Base-by-base conservation (phyloP, 164 flowering plant genomes). In the Vitis rotundifolia region DNA sequence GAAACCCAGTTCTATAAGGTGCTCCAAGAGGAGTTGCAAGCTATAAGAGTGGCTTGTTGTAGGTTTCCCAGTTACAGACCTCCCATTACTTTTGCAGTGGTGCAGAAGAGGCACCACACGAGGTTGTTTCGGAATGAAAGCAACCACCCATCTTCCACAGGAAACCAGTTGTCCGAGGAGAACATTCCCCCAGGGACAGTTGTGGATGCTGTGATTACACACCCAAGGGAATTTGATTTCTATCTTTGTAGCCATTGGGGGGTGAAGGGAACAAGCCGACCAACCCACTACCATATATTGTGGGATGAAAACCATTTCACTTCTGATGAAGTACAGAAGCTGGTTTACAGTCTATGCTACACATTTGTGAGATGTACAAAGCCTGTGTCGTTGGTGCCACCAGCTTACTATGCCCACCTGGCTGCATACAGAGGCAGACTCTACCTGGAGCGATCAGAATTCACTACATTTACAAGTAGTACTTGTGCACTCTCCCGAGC, bases 201-300 rank as follows among this genome's bases (percentile, higher is more conserved):
- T 28, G 97, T 94, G 49, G 99, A 94, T 67, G 77, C 91, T 0
- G 91, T 88, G 79, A 83, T 94, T 59, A 85, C 96, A 11, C 99
- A 92, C 53, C 97, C 99, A 3, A 81, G 68, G 59, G 99, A 91
- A 59, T 92, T 92, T 52, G 99, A 94, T 77, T 94, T 94, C 88
- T 94, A 85, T 67, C 86, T 94, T 0, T 94, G 99, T 63, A 94
- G 99, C 75, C 99, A 94, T 54, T 91, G 89, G 89, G 99, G 99
- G 0, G 88, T 80, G 72, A 90, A 89, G 77, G 99, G 99, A 9
- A 94, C 99, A 9, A 94, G 99, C 83, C 61, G 96, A 61, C 97
- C 99, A 10, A 82, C 97, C 0, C 97, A 91, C 67, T 94, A 94
- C 84, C 94, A 91, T 73, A 74, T 92, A 6, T 67, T 94, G 73